Conservation (phyloP, 2,329 filamentous ascomycete species). For the Alternaria sp. region DNA sequence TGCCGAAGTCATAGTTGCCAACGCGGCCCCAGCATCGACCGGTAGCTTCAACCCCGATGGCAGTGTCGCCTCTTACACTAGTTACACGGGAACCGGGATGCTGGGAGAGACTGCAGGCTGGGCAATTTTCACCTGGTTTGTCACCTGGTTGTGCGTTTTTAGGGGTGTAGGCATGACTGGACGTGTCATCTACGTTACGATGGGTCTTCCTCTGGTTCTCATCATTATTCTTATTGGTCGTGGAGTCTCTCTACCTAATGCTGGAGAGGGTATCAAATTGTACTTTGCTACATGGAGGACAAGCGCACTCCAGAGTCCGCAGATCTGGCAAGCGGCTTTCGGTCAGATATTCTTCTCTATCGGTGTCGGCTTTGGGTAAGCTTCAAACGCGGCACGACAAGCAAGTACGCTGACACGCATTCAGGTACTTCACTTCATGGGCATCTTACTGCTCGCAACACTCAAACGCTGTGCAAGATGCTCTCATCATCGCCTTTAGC, state of each 20-base stretch:
- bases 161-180: slow-evolving; percentile 29
- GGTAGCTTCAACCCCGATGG: slow-evolving; percentile 14
- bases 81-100: not conserved
- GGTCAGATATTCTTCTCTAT: slow-evolving; percentile 65
- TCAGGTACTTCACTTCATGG: slow-evolving; percentile 12
- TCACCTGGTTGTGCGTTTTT: slow-evolving; percentile 28
- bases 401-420: not conserved
- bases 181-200: slow-evolving; percentile 33
- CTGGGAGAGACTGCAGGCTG: no score
- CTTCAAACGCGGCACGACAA: slow-evolving; percentile 44
- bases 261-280: not conserved
- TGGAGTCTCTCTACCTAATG: not conserved
- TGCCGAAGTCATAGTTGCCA: slow-evolving; percentile 8
- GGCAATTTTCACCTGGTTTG: slow-evolving; percentile 4
- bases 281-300: slow-evolving; percentile 23
- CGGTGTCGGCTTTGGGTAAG: slow-evolving; percentile 56
- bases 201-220: slow-evolving; percentile 28
- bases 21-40: not conserved
- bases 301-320: slow-evolving; percentile 43
- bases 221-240: slow-evolving; percentile 25
- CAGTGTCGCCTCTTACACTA: slow-evolving; percentile 18
- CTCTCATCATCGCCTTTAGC: no score
- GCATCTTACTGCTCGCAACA: slow-evolving; percentile 9
- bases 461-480: slow-evolving; percentile 50
- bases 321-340: slow-evolving; percentile 63